Percentiles rank a stretch among this genome's conserved stretches.
Conservation (phyloP, 179 eudicot genomes). For the Monotropa hypopitys region DNA sequence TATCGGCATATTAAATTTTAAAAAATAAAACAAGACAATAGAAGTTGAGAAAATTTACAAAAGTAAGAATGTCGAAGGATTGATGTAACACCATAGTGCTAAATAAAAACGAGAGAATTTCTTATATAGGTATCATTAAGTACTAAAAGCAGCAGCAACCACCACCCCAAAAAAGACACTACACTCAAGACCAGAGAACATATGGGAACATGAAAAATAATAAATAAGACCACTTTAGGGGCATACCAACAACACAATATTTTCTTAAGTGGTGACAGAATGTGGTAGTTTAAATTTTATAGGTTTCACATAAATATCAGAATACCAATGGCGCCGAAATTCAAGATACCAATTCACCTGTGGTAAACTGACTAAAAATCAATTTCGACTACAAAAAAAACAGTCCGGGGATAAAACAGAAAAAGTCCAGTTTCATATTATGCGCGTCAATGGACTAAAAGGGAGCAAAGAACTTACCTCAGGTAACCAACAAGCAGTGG, state of each 20-base stretch:
- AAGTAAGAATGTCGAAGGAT: not conserved
- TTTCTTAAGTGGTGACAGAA: not conserved
- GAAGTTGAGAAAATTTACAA: not conserved
- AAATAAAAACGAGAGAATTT: not conserved
- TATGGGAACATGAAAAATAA: not conserved
- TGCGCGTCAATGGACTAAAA: not conserved
- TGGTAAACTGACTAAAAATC: not conserved
- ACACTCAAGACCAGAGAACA: not conserved
- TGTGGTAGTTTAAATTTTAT: not conserved
- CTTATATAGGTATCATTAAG: not conserved
- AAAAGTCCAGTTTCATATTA: not conserved
- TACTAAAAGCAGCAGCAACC: not conserved
- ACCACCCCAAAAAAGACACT: not conserved
- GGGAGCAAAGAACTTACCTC: not conserved
- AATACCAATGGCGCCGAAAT: not conserved
- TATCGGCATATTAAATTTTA: not conserved
- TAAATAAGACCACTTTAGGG: not conserved
- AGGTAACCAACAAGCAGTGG: not conserved
- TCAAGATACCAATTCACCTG: not conserved
- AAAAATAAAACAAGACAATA: not conserved
- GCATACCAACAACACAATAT: not conserved
- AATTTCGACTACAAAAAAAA: not conserved
- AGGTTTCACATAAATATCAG: not conserved
- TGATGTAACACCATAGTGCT: not conserved
- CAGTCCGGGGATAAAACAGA: not conserved